Conservation (phyloP, 2,329 filamentous ascomycete species). For the Pleomassaria siparia region DNA sequence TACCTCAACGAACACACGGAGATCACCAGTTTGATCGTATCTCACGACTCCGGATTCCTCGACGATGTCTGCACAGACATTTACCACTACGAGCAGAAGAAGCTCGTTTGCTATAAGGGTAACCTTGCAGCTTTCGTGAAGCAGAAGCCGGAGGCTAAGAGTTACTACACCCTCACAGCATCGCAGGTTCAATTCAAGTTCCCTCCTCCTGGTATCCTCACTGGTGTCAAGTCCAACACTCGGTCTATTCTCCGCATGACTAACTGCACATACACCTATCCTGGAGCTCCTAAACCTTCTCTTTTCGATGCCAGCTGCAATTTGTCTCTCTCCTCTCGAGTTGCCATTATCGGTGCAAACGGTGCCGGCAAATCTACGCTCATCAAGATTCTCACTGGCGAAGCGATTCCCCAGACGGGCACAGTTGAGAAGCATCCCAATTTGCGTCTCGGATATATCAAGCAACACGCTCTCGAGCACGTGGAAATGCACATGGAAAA, state of each 20-base stretch:
- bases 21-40: conserved; percentile 96
- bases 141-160: conserved; percentile 90
- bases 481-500: conserved; percentile 99
- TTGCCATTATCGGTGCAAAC: conserved; percentile 95
- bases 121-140: conserved; percentile 84
- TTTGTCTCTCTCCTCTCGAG: conserved; percentile 84
- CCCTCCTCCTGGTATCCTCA: conserved; percentile 89
- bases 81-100: conserved; percentile 98
- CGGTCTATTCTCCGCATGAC: conserved; percentile 94
- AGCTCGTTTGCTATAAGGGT: conserved; percentile 82
- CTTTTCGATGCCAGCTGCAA: conserved; percentile 84
- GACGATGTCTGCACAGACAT: conserved; percentile 98
- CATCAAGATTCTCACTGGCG: conserved; percentile 95
- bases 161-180: conserved; percentile 93
- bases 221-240: conserved; percentile 92
- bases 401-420: conserved; percentile 78
- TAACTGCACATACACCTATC: conserved; percentile 90
- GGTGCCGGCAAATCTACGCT: conserved; percentile 98
- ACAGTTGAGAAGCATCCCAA: conserved; percentile 98
- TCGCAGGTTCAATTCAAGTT: conserved; percentile 96
- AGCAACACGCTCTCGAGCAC: conserved; percentile 98
- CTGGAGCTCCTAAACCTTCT: conserved; percentile 85
- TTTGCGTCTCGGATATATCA: conserved; percentile 98
- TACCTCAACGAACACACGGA: conserved; percentile 96
- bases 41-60: conserved; percentile 96